These are phyloP conservation scores for Talaromyces thailandensis DNA, from an alignment of 495 filamentous ascomycete species.

Conservation along the genomic window DNA sequence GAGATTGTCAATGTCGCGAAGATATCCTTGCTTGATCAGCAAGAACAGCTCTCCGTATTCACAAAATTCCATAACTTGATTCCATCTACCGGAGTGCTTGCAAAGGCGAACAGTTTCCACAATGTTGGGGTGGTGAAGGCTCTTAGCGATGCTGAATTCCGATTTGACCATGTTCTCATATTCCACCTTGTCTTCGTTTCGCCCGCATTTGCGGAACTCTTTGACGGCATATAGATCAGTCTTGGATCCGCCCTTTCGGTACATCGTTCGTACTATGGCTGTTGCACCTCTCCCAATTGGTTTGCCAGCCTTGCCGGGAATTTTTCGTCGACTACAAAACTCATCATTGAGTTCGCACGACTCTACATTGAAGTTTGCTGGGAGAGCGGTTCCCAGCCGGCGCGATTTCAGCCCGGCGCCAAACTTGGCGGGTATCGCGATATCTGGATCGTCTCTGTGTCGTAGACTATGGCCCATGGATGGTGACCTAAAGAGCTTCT, in stretches of 20 bases:
- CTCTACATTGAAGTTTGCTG: slow-evolving; percentile 56
- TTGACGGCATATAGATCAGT: slow-evolving; percentile 65
- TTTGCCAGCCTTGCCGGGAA: slow-evolving; percentile 52
- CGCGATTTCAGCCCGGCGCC: slow-evolving; percentile 60
- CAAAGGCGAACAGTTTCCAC: slow-evolving; percentile 65
- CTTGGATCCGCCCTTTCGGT: slow-evolving; percentile 38
- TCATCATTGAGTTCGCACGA: slow-evolving; percentile 50
- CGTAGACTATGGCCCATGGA: slow-evolving; percentile 4
- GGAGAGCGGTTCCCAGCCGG: slow-evolving; percentile 51
- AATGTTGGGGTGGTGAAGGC: slow-evolving; percentile 69
- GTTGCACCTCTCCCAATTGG: slow-evolving; percentile 64
- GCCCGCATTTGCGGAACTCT: slow-evolving; percentile 59
- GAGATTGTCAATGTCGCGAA: slow-evolving; percentile 48
- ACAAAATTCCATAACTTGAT: slow-evolving; percentile 83
- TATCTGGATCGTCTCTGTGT: slow-evolving; percentile 2
- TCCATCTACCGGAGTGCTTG: slow-evolving; percentile 55
- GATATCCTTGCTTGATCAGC: slow-evolving; percentile 54
- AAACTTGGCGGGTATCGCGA: slow-evolving; percentile 42
- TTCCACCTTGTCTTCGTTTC: slow-evolving; percentile 51
- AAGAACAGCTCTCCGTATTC: slow-evolving; percentile 61
- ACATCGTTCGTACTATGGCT: slow-evolving; percentile 63
- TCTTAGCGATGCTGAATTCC: slow-evolving; percentile 70
- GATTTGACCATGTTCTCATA: slow-evolving; percentile 74
- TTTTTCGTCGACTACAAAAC: slow-evolving; percentile 48
- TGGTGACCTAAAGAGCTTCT: slow-evolving; percentile 8